Conservation (phyloP, 2,329 filamentous ascomycete genomes). For the Cryphonectria radicalis region DNA sequence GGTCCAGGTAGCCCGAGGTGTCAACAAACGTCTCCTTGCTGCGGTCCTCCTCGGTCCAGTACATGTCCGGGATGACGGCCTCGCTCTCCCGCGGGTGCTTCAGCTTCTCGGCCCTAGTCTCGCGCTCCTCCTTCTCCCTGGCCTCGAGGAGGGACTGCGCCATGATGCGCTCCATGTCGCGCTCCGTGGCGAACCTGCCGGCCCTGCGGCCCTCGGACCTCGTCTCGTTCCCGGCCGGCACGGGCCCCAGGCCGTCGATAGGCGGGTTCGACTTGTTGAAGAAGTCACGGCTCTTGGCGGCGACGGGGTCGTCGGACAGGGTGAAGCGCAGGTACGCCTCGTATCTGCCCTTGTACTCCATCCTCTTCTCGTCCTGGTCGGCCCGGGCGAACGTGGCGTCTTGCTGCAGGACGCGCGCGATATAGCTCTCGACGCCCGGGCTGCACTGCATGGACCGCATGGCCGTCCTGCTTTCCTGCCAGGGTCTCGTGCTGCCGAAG, state of each 20-base stretch:
- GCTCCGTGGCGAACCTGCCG: slow-evolving; percentile 69
- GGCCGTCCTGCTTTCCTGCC: slow-evolving; percentile 53
- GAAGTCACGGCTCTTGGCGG: slow-evolving; percentile 59
- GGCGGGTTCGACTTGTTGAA: slow-evolving; percentile 48
- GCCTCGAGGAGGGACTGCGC: slow-evolving; percentile 74
- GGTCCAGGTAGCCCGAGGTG: slow-evolving; percentile 65
- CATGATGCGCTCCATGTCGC: slow-evolving; percentile 72
- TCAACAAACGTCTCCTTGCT: slow-evolving; percentile 65
- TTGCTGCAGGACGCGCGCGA: slow-evolving; percentile 50
- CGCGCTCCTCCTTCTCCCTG: slow-evolving; percentile 71
- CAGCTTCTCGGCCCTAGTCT: slow-evolving; percentile 66
- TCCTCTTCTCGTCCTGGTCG: slow-evolving; percentile 46
- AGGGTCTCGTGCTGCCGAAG: slow-evolving; percentile 47
- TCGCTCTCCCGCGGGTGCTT: slow-evolving; percentile 68
- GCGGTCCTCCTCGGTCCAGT: slow-evolving; percentile 64
- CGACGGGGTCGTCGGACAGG: slow-evolving; percentile 57
- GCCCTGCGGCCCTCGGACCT: slow-evolving; percentile 60
- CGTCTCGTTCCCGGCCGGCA: slow-evolving; percentile 49
- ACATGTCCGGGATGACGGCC: slow-evolving; percentile 73
- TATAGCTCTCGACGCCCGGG: slow-evolving; percentile 48
- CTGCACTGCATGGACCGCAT: slow-evolving; percentile 47
- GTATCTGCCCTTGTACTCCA: slow-evolving; percentile 54
- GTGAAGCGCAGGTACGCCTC: slow-evolving; percentile 59
- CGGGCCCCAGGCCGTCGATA: slow-evolving; percentile 31
- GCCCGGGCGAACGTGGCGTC: slow-evolving; percentile 43